Base-by-base conservation (phyloP, 1,284 basidiomycete species). In the Boletus sp. region DNA sequence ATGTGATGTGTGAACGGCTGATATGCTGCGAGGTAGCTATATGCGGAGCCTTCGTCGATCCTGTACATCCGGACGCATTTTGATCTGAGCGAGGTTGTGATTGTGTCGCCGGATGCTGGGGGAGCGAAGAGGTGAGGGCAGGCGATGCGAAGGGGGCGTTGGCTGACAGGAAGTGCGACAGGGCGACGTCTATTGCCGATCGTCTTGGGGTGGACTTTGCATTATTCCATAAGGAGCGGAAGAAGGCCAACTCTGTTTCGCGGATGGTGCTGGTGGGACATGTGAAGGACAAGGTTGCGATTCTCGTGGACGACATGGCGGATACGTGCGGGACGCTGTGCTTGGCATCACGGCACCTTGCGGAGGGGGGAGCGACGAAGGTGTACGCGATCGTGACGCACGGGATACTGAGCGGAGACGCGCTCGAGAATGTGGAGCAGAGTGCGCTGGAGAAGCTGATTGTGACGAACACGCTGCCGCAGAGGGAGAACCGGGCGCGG, bases 261-360 rank as follows among this genome's bases (percentile, higher is more conserved):
- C 86, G 96, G 50, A 99, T 99, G 96, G 85, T 99, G 40, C 84
- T 99, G 44, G 96, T 99, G 51, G 96, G 96, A 5, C 84, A 89
- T 60, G 94, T 95, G 55, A 83, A 83, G 61, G 93, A 86, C 69
- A 99, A 99, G 74, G 80, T 88, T 36, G 96, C 95, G 48, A 92
- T 99, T 54, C 78, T 99, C n/a, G 94, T 99, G 44, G 96, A 99
- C 77, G 96, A 99, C 74, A 99, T 99, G 96, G 94, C 96, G 44
- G 96, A 99, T 70, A 99, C 96, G 35, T 99, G 96, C 66, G 96
- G 96, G 36, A 99, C 96, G 49, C 80, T 99, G 46, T 94, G 92
- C 58, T 78, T 97, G 33, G 96, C 96, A 2, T 90, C 96, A 4
- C 76, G 82, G 55, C 91, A 95, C 60, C 79, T 99, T 36, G 74